phyloP scores from a whole-genome alignment of 495 filamentous ascomycete genomes.

The Aspergillus conjunctus region DNA sequence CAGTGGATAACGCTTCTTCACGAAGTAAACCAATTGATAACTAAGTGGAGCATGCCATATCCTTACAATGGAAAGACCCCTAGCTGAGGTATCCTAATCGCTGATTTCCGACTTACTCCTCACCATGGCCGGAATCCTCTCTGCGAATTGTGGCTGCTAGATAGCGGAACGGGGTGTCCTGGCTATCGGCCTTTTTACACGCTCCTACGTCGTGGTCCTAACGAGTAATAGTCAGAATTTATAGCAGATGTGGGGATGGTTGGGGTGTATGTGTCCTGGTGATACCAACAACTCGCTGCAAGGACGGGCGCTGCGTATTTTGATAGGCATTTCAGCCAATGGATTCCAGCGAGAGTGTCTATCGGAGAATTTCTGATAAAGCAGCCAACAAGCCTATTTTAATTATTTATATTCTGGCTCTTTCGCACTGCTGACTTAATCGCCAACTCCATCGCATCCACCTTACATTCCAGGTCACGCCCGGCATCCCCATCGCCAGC shows the following conservation, averaged over 20 bases:
- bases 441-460: background rate
- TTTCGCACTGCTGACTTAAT: background rate
- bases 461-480: constrained; percentile 3
- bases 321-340: constrained; percentile 3
- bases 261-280: background rate
- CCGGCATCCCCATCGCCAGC: background rate
- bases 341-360: background rate
- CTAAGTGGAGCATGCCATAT: background rate
- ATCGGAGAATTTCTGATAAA: constrained; percentile 13
- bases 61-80: background rate
- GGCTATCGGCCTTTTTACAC: background rate
- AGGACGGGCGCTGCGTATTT: background rate
- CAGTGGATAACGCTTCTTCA: background rate
- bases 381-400: background rate
- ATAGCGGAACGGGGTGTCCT: background rate
- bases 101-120: background rate
- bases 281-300: background rate
- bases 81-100: background rate
- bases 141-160: background rate
- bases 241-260: background rate
- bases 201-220: background rate
- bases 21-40: background rate
- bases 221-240: background rate
- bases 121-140: background rate
- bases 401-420: constrained; percentile 5